These are phyloP conservation scores for Sisymbrium altissimum DNA, from an alignment of 345 rosid genomes.

Conservation along the genomic window DNA sequence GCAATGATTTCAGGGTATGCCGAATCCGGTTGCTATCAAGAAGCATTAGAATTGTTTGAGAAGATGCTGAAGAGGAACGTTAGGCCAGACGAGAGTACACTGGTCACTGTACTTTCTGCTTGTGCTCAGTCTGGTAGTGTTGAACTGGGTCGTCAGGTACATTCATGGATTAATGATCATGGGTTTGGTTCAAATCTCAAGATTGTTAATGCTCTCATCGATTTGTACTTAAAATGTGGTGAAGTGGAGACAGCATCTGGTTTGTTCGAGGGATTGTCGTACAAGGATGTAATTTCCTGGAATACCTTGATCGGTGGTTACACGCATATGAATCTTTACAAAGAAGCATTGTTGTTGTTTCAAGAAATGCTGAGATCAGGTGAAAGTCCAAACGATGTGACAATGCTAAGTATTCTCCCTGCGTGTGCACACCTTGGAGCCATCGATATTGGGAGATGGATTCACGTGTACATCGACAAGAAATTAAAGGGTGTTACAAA, in stretches of 20 bases:
- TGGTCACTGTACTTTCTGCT: slow-evolving; percentile 62
- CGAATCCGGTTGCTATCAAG: slow-evolving; percentile 42
- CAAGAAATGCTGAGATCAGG: slow-evolving; percentile 45
- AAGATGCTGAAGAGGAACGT: slow-evolving; percentile 46
- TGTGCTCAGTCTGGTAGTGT: slow-evolving; percentile 59
- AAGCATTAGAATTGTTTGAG: slow-evolving; percentile 50
- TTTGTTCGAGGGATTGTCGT: slow-evolving; percentile 42
- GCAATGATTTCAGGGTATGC: slow-evolving; percentile 38
- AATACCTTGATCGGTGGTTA: slow-evolving; percentile 64
- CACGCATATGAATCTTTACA: slow-evolving; percentile 39
- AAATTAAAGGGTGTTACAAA: slow-evolving; percentile 26
- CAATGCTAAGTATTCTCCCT: slow-evolving; percentile 52
- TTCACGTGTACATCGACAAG: slow-evolving; percentile 54
- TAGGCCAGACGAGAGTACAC: slow-evolving; percentile 55
- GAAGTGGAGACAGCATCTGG: slow-evolving; percentile 38
- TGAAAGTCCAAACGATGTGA: slow-evolving; percentile 51
- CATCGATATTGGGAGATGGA: slow-evolving; percentile 61
- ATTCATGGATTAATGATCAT: slow-evolving; percentile 42
- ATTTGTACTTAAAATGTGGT: slow-evolving; percentile 66
- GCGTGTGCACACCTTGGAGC: slow-evolving; percentile 66
- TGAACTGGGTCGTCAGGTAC: slow-evolving; percentile 50
- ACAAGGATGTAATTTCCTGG: slow-evolving; percentile 61
- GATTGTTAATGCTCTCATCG: slow-evolving; percentile 58
- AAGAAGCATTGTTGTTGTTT: slow-evolving; percentile 55
- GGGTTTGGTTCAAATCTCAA: slow-evolving; percentile 44